phyloP scores from a whole-genome alignment of 2,329 filamentous ascomycete species.

The Cryphonectria carpinicola region DNA sequence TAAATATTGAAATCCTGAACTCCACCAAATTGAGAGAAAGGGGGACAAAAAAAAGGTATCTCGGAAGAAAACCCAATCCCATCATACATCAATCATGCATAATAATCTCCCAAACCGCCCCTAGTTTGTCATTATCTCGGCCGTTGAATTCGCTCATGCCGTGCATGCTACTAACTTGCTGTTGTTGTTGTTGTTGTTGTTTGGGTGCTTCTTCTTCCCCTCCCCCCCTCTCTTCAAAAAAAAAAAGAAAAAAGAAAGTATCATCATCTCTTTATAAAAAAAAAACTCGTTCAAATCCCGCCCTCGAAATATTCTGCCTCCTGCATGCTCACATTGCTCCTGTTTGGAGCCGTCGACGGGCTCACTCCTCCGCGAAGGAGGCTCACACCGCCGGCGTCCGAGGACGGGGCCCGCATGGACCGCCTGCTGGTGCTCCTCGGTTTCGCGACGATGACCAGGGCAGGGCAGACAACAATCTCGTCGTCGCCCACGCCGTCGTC shows the following conservation, averaged over 20 bases:
- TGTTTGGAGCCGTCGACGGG: constrained; percentile 38
- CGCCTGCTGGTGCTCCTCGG: constrained; percentile 40
- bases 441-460: constrained; percentile 82
- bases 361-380: constrained; percentile 34
- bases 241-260: constrained; percentile 12
- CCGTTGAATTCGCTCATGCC: constrained; percentile 5
- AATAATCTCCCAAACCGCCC: constrained; percentile 5
- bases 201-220: neutral
- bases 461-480: constrained; percentile 92
- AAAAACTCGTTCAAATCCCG: constrained; percentile 34
- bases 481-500: constrained; percentile 86
- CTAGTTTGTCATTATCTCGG: neutral
- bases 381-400: constrained; percentile 55
- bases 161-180: neutral
- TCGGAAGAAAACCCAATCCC: constrained; percentile 11
- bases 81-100: constrained; percentile 24
- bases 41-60: constrained; percentile 18
- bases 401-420: constrained; percentile 50
- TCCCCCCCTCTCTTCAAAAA: neutral
- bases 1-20: constrained; percentile 16
- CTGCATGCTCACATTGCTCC: constrained; percentile 43
- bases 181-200: neutral
- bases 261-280: neutral
- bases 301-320: constrained; percentile 40
- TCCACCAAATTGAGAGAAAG: constrained; percentile 1